Evolutionary conservation across 345 rosid genomes (phyloP), one percentile per base, ranked within the genome.

Genomic region (Salix brachista): DNA sequence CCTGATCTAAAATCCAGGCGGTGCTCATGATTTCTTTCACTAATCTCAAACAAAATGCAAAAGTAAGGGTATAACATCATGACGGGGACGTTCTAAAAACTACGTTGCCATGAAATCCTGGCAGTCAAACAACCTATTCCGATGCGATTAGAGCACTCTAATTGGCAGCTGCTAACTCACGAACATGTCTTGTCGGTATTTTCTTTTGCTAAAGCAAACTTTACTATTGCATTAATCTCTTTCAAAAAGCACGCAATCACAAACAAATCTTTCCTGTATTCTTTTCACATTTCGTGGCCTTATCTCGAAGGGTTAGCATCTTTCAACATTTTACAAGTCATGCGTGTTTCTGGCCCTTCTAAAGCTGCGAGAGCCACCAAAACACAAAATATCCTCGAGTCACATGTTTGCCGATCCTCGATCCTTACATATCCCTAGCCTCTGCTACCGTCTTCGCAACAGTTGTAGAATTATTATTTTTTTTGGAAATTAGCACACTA

Each of bases 401-500:
- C 79, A 80, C 73, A 70, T 34, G 75, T 70, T 34, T 69, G 4
- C 67, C 37, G 39, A 56, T 25, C 72, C 21, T 68, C n/a, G 18
- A 54, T 36, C 36, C 3, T 10, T 23, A 9, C 32, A 4, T 37
- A 17, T 61, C 74, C 65, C 18, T 26, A 48, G 71, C 76, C 70
- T 58, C 60, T 6, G 60, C n/a, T 26, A 5, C 58, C 48, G 26
- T 54, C 73, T 4, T 6, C 14, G 23, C 36, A 23, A 32, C 39
- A 48, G n/a, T 50, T 56, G 13, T 41, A 10, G 44, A 41, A 0
- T 41, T 41, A 1, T 41, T 41, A 1, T 9, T 37, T 7, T 6
- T 37, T 37, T 37, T 37, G 41, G 3, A 41, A 41, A 9, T 9
- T 9, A 0, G 3, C 44, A 41, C 3, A 39, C 42, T 39, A 39